Evolutionary conservation across 768 basidiomycete genomes (phyloP).

Genomic region (Amanita subjunquillea): DNA sequence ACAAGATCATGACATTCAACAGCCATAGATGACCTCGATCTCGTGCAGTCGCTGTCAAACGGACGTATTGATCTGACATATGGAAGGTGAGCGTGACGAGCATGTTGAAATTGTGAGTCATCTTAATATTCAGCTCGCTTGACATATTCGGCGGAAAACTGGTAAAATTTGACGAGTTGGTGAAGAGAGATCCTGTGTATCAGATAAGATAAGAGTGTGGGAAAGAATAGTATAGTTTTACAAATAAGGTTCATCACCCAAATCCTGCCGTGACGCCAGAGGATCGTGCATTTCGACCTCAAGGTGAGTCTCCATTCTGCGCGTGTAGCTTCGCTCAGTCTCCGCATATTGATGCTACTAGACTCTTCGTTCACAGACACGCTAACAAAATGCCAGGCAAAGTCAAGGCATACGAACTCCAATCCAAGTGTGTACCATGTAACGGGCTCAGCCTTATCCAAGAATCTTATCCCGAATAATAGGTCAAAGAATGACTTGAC

Average conservation of each 20-base stretch:
- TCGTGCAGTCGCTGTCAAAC: conserved; percentile 68
- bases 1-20: neutral
- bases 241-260: conserved; percentile 35
- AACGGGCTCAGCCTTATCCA: conserved; percentile 8
- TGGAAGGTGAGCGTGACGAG: conserved; percentile 46
- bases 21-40: conserved; percentile 75
- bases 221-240: conserved; percentile 31
- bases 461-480: conserved; percentile 6
- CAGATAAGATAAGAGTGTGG: conserved; percentile 22
- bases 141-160: conserved; percentile 51
- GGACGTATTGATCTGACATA: conserved; percentile 86
- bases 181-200: conserved; percentile 16
- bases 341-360: neutral
- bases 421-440: conserved; percentile 66
- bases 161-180: conserved; percentile 14
- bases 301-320: conserved; percentile 23
- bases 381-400: conserved; percentile 70
- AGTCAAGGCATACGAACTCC: conserved; percentile 95
- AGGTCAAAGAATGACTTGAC: conserved; percentile 96
- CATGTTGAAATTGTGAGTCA: neutral
- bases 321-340: too few relatives aligned
- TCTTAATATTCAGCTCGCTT: conserved; percentile 22
- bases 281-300: conserved; percentile 28
- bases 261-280: conserved; percentile 17
- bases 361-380: conserved; percentile 13